Evolutionary conservation across 441 rosid genomes (phyloP), one percentile per base, ranked within the genome.

Genomic region (Mallotus japonicus): DNA sequence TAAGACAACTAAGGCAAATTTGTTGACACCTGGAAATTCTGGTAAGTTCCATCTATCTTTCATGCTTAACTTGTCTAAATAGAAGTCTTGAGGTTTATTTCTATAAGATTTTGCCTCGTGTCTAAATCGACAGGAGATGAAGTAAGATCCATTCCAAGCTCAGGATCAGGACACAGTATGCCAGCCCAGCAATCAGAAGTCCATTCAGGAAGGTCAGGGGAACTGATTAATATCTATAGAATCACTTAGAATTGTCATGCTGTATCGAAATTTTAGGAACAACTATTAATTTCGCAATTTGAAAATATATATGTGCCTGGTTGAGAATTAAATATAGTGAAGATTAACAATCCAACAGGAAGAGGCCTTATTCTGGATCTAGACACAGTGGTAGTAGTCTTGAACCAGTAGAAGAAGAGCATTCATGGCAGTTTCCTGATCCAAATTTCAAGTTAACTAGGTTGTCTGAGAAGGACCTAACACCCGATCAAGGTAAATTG

Each of bases 341-440:
- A 47, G 62, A 62, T 62, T 64, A 54, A 73, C 85, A 87, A 77
- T 70, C 85, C 61, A 85, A 80, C 81, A 88, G 83, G 81, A 85
- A 82, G 69, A 74, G 86, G 77, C 84, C 82, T 55, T 65, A 58
- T 62, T 86, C 93, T 15, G 80, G 89, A 61, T 85, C 98, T 57
- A 85, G 80, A 81, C 81, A 83, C 69, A 90, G 91, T 72, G 79
- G 79, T 20, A 76, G 82, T 72, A 79, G 84, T 75, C 95, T 90
- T 10, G 92, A 86, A 72, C 82, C 92, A 76, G 95, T 94, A 56
- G 89, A 80, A 8, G 98, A 89, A 84, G 97, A 92, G 65, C 79
- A 75, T 60, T n/a, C 81, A 22, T 76, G 81, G 81, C 81, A 69
- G 50, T 75, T 79, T 73, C 79, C 78, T 50, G 87, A 86, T 24